Conservation (phyloP, 805 yeast genomes). For the Ascoidea asiatica region DNA sequence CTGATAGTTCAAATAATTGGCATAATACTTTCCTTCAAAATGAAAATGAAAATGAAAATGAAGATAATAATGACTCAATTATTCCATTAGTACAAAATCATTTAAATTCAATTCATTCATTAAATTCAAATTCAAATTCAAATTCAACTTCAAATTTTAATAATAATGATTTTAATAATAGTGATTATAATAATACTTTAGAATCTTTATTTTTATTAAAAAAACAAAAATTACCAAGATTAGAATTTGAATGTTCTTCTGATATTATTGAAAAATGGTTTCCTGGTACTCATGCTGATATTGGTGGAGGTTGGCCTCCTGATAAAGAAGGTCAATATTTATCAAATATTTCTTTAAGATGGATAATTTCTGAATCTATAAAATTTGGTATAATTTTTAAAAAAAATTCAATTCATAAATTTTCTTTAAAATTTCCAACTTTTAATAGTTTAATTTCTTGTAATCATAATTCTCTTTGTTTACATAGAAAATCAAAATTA, state of each 20-base stretch:
- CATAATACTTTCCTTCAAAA: no score
- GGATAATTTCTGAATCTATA: constrained; percentile 46
- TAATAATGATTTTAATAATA: neutral
- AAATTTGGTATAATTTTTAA: constrained; percentile 36
- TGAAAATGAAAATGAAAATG: no score
- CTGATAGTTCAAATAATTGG: neutral
- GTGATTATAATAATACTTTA: neutral
- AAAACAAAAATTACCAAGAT: neutral
- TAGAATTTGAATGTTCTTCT: constrained; percentile 1
- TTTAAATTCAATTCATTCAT: no score
- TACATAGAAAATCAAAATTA: no score
- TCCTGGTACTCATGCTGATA: constrained; percentile 56
- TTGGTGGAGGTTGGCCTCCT: constrained; percentile 55
- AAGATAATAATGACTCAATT: constrained; percentile 4
- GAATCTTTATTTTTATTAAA: neutral
- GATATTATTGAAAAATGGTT: constrained; percentile 48
- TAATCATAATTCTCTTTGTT: constrained; percentile 27
- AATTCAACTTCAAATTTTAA: neutral
- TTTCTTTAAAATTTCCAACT: constrained; percentile 25
- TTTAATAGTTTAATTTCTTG: constrained; percentile 30
- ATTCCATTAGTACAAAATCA: neutral
- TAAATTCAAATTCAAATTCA: neutral
- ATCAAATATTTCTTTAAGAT: constrained; percentile 40
- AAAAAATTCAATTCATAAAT: constrained; percentile 24
- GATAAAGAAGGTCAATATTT: constrained; percentile 29